Conservation (phyloP, 768 basidiomycete genomes). For the Chalciporus sphaerocephalus region DNA sequence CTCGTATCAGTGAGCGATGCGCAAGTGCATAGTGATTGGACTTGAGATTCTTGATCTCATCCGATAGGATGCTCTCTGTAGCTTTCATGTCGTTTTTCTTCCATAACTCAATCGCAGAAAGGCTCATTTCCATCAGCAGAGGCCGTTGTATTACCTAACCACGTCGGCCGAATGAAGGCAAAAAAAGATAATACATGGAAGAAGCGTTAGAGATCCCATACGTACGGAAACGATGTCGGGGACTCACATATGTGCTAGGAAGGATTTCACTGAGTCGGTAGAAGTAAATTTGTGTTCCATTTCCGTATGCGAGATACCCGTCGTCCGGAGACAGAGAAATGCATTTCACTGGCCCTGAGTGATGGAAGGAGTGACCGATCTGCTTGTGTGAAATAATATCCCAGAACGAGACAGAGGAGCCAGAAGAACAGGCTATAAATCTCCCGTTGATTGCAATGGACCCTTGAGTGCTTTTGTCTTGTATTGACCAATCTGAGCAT, state of each 20-base stretch:
- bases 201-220: too few relatives aligned
- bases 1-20: conserved; percentile 1
- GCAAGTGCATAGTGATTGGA: not conserved
- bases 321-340: not conserved
- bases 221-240: too few relatives aligned
- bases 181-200: too few relatives aligned
- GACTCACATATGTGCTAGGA: conserved; percentile 5
- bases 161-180: too few relatives aligned
- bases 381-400: not conserved
- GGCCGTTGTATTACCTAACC: not conserved
- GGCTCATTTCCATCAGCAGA: conserved; percentile 1
- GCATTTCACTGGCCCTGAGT: not conserved
- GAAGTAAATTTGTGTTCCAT: not conserved
- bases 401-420: not conserved
- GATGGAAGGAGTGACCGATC: not conserved
- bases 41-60: too few relatives aligned
- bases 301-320: not conserved
- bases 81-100: not conserved
- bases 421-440: conserved; percentile 1
- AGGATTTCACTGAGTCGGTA: not conserved
- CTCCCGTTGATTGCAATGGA: not conserved
- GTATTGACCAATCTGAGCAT: too few relatives aligned
- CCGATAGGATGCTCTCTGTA: too few relatives aligned
- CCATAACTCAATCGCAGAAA: not conserved
- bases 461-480: too few relatives aligned